Conservation (phyloP, 1,284 basidiomycete genomes). For the Ganoderma resinaceum region DNA sequence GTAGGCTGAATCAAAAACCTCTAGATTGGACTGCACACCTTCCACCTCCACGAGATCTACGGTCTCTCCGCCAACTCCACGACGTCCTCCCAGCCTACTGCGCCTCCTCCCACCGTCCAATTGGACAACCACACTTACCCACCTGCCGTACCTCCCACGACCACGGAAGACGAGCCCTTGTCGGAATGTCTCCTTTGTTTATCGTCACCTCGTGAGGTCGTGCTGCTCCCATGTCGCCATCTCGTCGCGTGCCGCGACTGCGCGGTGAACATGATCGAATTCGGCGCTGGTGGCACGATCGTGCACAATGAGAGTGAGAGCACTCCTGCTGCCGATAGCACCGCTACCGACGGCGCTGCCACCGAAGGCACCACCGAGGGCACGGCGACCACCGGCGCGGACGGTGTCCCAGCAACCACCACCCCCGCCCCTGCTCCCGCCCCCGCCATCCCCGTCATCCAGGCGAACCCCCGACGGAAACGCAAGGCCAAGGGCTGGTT, state of each 20-base stretch:
- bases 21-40: slow-evolving; percentile 87
- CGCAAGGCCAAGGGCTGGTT: slow-evolving; percentile 94
- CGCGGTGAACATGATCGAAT: slow-evolving; percentile 94
- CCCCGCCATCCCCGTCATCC: slow-evolving; percentile 34
- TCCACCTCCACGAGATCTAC: slow-evolving; percentile 92
- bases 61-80: slow-evolving; percentile 75
- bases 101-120: slow-evolving; percentile 43
- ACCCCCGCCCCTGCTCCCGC: slow-evolving; percentile 25
- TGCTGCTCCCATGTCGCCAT: slow-evolving; percentile 89
- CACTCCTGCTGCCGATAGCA: slow-evolving; percentile 22
- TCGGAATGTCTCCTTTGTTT: slow-evolving; percentile 91
- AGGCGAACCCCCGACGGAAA: slow-evolving; percentile 67
- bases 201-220: slow-evolving; percentile 85
- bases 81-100: slow-evolving; percentile 47
- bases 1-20: slow-evolving; percentile 8
- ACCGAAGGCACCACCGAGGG: slow-evolving; percentile 19
- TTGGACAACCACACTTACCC: slow-evolving; percentile 46
- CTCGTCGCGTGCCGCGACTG: slow-evolving; percentile 93
- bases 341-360: slow-evolving; percentile 23
- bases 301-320: slow-evolving; percentile 60
- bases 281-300: slow-evolving; percentile 88
- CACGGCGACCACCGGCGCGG: slow-evolving; percentile 29
- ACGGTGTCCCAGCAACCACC: slow-evolving; percentile 24
- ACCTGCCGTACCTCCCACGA: slow-evolving; percentile 45
- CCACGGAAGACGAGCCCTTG: slow-evolving; percentile 74